Evolutionary conservation across 768 basidiomycete genomes (phyloP), one percentile per base, ranked within the genome.

Genomic region (Russula brevipes): DNA sequence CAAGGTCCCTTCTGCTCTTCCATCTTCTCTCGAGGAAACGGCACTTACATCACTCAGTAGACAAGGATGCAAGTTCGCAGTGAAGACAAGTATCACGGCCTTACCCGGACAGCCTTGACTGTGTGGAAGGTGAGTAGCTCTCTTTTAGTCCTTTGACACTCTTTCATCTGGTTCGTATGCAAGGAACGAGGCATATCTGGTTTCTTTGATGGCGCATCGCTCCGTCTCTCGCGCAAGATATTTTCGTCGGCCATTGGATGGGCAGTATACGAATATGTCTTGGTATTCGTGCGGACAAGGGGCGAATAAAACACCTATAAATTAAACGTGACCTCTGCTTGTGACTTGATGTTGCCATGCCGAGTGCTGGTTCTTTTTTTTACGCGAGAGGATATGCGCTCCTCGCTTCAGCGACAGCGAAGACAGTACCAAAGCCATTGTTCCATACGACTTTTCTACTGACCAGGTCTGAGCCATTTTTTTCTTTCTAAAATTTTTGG

Each of bases 51-150:
- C 38, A 38, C 7, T 45, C 11, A 8, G 42, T 66, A 93, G 91
- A 98, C 94, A 0, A 89, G 92, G 70, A 86, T 98, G 72, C 94
- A 98, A 77, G 89, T 98, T 3, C 86, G 90, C n/a, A 81, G 80
- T 1, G 88, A 87, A 68, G 81, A 83, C 31, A 79, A 81, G 67
- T 95, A 96, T 69, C 85, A 85, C 2, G 85, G 89, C 9, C 76
- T 98, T 19, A 59, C 78, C 36, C 81, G 81, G 19, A 93, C 93
- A 2, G 74, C 85, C 2, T 65, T 63, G 7, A 84, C 87, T 2
- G 85, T 94, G 54, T 88, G 86, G 82, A 76, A 78, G 73, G 94
- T 90, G 63, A 62, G 84, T 72, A 11, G 8, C 31, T 42, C 8
- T 57, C 16, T 10, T 50, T 11, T 38, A 12, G 45, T 56, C 35